Evolutionary conservation across 306 rosid genomes (phyloP).

Genomic region (Quercus bicolor): DNA sequence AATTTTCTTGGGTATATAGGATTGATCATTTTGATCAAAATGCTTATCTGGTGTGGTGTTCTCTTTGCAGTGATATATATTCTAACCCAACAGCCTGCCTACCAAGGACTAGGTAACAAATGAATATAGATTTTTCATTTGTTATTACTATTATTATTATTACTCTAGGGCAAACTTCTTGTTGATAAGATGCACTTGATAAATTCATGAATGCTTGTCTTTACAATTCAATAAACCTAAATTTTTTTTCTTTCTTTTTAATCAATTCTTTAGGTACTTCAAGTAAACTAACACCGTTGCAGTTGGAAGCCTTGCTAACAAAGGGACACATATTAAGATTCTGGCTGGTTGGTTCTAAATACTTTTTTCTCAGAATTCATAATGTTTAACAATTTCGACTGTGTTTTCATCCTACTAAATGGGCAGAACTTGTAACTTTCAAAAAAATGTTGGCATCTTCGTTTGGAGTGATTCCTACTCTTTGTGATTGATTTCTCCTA

Average conservation of each 20-base stretch:
- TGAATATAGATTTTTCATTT: conserved; percentile 15
- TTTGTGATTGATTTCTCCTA: not conserved
- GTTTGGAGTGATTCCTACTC: not conserved
- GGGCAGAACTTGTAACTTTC: not conserved
- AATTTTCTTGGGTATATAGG: conserved; percentile 8
- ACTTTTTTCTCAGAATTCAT: conserved; percentile 17
- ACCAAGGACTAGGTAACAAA: conserved; percentile 64
- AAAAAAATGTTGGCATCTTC: not conserved
- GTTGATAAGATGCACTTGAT: not conserved
- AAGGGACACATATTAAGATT: conserved; percentile 72
- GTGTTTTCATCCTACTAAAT: conserved; percentile 7
- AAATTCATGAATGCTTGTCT: conserved; percentile 8
- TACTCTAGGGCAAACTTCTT: conserved; percentile 1
- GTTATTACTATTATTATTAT: not conserved
- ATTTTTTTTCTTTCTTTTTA: not conserved
- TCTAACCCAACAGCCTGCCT: conserved; percentile 75
- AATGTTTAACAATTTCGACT: not conserved
- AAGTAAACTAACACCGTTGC: conserved; percentile 78
- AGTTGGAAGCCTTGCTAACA: conserved; percentile 77
- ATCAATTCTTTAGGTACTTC: conserved; percentile 45
- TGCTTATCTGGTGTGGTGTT: conserved; percentile 18
- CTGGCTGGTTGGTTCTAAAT: conserved; percentile 69
- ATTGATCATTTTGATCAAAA: conserved; percentile 6
- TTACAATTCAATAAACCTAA: conserved; percentile 12
- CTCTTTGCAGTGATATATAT: conserved; percentile 60